Evolutionary conservation across 495 filamentous ascomycete species (phyloP), one percentile per base, ranked within the genome.

Genomic region (Terfezia claveryi): DNA sequence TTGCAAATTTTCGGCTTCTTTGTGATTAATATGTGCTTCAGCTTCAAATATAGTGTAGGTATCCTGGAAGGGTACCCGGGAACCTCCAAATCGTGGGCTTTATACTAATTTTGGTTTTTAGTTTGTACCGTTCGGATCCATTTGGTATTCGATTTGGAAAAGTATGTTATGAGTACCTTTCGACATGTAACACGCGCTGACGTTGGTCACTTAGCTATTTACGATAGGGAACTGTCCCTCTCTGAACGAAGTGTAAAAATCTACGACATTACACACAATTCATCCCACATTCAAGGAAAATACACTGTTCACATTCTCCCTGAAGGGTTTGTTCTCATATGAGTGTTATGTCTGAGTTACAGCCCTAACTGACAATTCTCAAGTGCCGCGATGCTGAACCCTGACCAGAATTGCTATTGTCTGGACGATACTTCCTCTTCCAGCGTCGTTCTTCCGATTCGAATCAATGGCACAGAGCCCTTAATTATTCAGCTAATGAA

Each of bases 271-370:
- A 73, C 92, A 49, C 80, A 93, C 64, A 95, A 95, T 64, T 74
- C 83, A 1, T 94, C 89, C 8, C 75, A 94, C 61, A 94, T 96
- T 54, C 74, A 93, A 66, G 91, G 91, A 64, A 88, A 85, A 65
- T 86, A 94, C 69, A 89, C 93, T 58, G 87, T 98, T 63, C 87
- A 98, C 63, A 92, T 96, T 65, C 72, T 98, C 32, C 91, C 91
- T 2, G 91, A 98, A 74, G 91, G 91, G 79, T 88, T 67, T 62
- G 80, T 70, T 17, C 36, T 36, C 23, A 23, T 50, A n/a, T 10
- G 51, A 17, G 7, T 17, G 16, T 4, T 32, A 20, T 32, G 27
- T 7, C 27, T 32, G 27, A 32, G 27, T 2, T 32, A 4, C 7
- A 14, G 12, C 41, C 17, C 3, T 46, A 8, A 32, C 23, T 53